Evolutionary conservation across 371 early-diverging fungal genomes (phyloP), one percentile per base, ranked within the genome.

Genomic region (Lichtheimia ornata): DNA sequence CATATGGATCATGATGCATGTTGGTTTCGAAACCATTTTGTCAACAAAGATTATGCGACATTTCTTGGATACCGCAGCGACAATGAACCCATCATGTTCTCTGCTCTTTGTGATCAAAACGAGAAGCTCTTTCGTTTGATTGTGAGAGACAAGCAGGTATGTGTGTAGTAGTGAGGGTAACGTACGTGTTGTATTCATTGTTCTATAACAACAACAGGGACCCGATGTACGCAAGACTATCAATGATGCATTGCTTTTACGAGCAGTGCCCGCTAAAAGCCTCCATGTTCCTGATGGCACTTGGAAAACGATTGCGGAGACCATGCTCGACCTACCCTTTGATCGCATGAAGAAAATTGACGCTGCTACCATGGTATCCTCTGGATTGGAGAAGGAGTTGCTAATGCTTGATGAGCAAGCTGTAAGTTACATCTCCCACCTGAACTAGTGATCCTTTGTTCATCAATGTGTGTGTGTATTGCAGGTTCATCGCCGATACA

Each of bases 401-500:
- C 64, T 82, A 1, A 74, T 72, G 28, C 76, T 84, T 53, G 86
- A 85, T 56, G 83, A 85, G 56, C 74, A 74, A 45, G 74, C 72
- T 67, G 81, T 75, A 70, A 35, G 35, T 35, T 0, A 35, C 11
- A 35, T n/a, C n/a, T n/a, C 9, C 0, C 35, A 28, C 7, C 1
- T 11, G 35, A 5, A 35, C 9, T 5, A 5, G 2, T 9, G 5
- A 35, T 35, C 4, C 28, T 28, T 9, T 35, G 35, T 9, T 35
- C 35, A 35, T 35, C 35, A 35, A 9, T 0, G 11, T 35, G 11
- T 35, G 1, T 0, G 11, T 35, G 11, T 35, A 35, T 28, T 28
- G n/a, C 79, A 89, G 79, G 82, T 89, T 30, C 88, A 87, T 56
- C 68, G 83, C 25, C 74, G 71, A 25, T 93, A 92, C 69, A 93